Conservation (phyloP, 1,284 basidiomycete species). For the Afroboletus lepidellus region DNA sequence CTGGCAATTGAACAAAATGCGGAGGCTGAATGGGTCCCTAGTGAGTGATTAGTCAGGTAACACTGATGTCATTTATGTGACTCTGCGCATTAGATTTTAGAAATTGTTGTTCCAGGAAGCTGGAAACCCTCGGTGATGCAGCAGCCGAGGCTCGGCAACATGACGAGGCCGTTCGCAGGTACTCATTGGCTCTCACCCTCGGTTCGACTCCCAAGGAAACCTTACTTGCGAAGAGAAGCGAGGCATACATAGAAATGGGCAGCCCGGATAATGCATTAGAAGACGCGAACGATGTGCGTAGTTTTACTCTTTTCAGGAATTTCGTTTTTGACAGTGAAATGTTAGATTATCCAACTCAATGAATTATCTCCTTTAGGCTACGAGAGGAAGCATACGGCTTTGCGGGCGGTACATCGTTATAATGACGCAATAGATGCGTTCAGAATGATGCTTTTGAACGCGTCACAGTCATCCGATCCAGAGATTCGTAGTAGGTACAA, state of each 20-base stretch:
- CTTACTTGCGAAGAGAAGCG: neutral
- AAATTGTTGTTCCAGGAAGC: neutral
- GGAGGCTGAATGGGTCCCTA: neutral
- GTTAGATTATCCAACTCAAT: neutral
- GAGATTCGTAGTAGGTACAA: neutral
- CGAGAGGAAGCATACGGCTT: neutral
- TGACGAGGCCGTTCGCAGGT: neutral
- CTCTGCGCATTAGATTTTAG: neutral
- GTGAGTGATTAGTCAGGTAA: neutral
- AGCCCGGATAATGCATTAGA: neutral
- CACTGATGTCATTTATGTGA: neutral
- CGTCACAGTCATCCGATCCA: neutral
- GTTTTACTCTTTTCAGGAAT: neutral
- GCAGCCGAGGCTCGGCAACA: neutral
- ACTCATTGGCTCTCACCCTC: neutral
- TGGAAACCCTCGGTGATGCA: neutral
- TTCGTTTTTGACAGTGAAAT: neutral
- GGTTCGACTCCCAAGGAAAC: neutral
- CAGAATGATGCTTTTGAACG: neutral
- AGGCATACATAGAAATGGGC: neutral
- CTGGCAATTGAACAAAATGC: neutral
- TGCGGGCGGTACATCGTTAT: neutral
- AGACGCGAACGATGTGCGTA: neutral
- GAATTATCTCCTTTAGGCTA: neutral
- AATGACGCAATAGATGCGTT: neutral